Base-by-base conservation (phyloP, 139 green algal genomes). In the Raphidocelis subcapitata region DNA sequence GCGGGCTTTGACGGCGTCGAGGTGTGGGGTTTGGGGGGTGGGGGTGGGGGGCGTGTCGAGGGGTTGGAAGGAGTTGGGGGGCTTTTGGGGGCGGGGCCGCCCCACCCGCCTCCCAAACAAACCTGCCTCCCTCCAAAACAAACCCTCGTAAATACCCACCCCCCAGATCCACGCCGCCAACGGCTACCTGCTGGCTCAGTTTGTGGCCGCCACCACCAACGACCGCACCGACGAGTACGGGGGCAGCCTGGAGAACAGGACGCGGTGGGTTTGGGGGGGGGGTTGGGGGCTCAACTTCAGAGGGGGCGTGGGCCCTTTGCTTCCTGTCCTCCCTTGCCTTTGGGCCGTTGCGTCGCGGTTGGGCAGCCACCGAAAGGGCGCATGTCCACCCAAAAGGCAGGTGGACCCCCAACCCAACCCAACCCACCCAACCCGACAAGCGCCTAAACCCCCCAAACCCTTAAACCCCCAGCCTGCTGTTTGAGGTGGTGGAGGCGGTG, bases 181-280 rank as follows among this genome's bases (percentile, higher is more conserved):
- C 68, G 90, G 86, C 36, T 93, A 93, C 69, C 73, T 92, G 14
- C 83, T 93, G 23, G 84, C 91, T 56, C 80, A 86, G 70, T 93
- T 95, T 74, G 76, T 88, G 33, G 86, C 85, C 66, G 63, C 81
- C 63, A 73, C 16, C 18, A 56, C 74, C 21, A 93, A 93, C 78
- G 44, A 89, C 46, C 79, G 88, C 57, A 91, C 81, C 4, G 88
- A 93, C 36, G 60, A 89, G 60, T 93, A 93, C 54, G 88, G 88
- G 2, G 88, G 88, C 10, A 73, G 63, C 62, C 80, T 90, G 26
- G 79, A 90, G 69, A 92, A 90, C 73, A 82, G 85, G 49, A 77
- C 63, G 67, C 72, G 83, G 81, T 87, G 37, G 0, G 66, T 10
- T 0, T 49, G 41, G 8, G n/a, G n/a, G n/a, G n/a, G n/a, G n/a